Conservation (phyloP, 805 yeast genomes). For the Saccharomycopsis sp. region DNA sequence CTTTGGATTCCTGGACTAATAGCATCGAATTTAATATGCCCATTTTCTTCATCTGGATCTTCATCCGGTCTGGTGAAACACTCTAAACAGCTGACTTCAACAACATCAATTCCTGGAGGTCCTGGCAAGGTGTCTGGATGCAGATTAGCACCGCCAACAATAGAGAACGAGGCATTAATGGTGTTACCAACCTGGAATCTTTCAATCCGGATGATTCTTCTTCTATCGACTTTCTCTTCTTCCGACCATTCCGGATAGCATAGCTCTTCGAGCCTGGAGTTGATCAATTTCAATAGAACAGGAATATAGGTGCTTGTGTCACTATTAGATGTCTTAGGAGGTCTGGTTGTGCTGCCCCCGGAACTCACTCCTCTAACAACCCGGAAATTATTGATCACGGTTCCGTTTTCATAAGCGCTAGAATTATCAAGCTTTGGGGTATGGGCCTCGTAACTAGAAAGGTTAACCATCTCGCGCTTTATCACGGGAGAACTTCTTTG, state of each 20-base stretch:
- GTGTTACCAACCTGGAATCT: conserved; percentile 43
- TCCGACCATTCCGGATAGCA: conserved; percentile 47
- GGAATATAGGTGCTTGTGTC: conserved; percentile 33
- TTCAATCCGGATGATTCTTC: conserved; percentile 55
- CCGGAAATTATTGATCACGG: conserved; percentile 28
- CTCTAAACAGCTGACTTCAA: conserved; percentile 56
- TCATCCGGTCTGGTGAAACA: conserved; percentile 32
- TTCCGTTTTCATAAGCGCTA: background rate
- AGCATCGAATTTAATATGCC: background rate
- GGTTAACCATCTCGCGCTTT: background rate
- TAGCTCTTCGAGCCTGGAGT: conserved; percentile 41
- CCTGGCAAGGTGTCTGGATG: conserved; percentile 37
- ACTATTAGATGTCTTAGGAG: conserved; percentile 37
- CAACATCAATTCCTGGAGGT: conserved; percentile 39
- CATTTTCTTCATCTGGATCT: conserved; percentile 28
- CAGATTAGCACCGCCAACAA: conserved; percentile 46
- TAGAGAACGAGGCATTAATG: conserved; percentile 42
- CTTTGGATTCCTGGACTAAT: conserved; percentile 11
- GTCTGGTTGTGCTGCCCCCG: conserved; percentile 51
- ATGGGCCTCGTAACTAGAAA: background rate
- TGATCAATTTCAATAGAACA: conserved; percentile 40
- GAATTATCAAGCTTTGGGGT: background rate
- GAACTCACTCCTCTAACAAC: conserved; percentile 52
- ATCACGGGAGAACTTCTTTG: conserved; percentile 2
- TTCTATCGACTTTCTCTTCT: conserved; percentile 40